These are phyloP conservation scores for Colletotrichum magnum DNA, from an alignment of 2,329 filamentous ascomycete genomes.

Conservation along the genomic window DNA sequence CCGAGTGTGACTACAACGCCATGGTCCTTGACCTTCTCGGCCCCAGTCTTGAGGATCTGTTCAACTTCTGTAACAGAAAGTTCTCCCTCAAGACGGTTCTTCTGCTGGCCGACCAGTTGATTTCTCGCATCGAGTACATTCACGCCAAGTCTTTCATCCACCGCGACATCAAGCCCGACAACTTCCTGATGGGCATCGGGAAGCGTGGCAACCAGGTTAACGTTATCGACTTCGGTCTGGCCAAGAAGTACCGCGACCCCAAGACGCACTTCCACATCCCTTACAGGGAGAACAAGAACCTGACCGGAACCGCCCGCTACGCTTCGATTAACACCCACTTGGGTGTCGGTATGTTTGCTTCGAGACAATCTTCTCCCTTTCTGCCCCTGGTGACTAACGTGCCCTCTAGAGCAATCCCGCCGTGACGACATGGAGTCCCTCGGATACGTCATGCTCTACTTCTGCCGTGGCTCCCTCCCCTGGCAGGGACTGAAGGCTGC, in stretches of 20 bases:
- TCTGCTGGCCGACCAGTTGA: slow-evolving; percentile 95
- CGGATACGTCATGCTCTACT: slow-evolving; percentile 99
- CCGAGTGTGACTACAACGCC: slow-evolving; percentile 99
- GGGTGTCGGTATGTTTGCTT: slow-evolving; percentile 79
- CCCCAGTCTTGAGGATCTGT: slow-evolving; percentile 95
- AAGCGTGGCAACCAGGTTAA: slow-evolving; percentile 99
- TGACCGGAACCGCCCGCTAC: slow-evolving; percentile 98
- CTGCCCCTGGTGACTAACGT: slow-evolving; percentile 46
- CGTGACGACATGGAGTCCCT: slow-evolving; percentile 99
- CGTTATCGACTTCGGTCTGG: slow-evolving; percentile 98
- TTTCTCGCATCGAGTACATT: slow-evolving; percentile 99
- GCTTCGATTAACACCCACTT: slow-evolving; percentile 99
- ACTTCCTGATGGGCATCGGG: slow-evolving; percentile 99
- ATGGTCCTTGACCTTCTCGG: slow-evolving; percentile 99
- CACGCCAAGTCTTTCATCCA: slow-evolving; percentile 99
- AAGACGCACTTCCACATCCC: slow-evolving; percentile 99
- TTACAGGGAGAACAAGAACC: slow-evolving; percentile 99
- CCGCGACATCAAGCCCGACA: slow-evolving; percentile 99
- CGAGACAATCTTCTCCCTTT: background rate
- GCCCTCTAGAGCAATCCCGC: slow-evolving; percentile 86
- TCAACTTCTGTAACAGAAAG: slow-evolving; percentile 99
- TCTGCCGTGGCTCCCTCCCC: slow-evolving; percentile 97
- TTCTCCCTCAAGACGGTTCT: slow-evolving; percentile 99
- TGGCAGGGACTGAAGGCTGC: slow-evolving; percentile 99
- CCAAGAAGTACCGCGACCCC: slow-evolving; percentile 99